Base-by-base conservation (phyloP, 306 rosid genomes). In the Cucurbita ficifolia region DNA sequence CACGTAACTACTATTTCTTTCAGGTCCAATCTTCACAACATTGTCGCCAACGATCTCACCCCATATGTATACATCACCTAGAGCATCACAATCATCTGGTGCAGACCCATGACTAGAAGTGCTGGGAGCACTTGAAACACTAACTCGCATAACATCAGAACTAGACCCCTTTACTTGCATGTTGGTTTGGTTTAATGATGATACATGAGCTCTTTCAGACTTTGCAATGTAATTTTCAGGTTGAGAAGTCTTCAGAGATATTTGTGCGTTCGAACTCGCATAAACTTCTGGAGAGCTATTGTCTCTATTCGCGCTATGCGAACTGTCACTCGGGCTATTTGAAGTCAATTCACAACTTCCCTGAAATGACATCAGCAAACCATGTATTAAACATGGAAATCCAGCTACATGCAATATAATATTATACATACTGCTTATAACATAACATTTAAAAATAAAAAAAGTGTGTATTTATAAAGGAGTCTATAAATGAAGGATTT, bases 71-170 rank as follows among this genome's bases (percentile, higher is more conserved):
- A 95, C 94, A 84, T 91, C 97, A 18, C 97, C 96, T 51, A 95
- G 84, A 81, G 96, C 97, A 75, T 95, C 99, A 83, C 88, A 91
- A 72, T 95, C 99, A 83, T 95, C 99, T 2, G 90, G 96, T 38
- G 88, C 90, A 65, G 99, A 94, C 45, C 99, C 97, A 84, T 95
- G 97, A 80, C 99, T 91, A 29, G 99, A 95, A 50, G 99, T 85
- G 81, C 99, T 94, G 62, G 97, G 98, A 81, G 95, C 99, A 83
- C 97, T 95, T 49, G 99, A 95, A 83, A 95, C 99, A 80, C 99
- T 95, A 56, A 91, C 96, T 75, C 99, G 96, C 81, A 95, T 83
- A 83, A 84, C 90, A 85, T 95, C 99, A 64, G 95, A 89, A 76
- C 96, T 84, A 81, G 96, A 89, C 76, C 97, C 99, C 83, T 89